phyloP scores from a whole-genome alignment of 163 green algal genomes.

The Smithsoniella earleae region DNA sequence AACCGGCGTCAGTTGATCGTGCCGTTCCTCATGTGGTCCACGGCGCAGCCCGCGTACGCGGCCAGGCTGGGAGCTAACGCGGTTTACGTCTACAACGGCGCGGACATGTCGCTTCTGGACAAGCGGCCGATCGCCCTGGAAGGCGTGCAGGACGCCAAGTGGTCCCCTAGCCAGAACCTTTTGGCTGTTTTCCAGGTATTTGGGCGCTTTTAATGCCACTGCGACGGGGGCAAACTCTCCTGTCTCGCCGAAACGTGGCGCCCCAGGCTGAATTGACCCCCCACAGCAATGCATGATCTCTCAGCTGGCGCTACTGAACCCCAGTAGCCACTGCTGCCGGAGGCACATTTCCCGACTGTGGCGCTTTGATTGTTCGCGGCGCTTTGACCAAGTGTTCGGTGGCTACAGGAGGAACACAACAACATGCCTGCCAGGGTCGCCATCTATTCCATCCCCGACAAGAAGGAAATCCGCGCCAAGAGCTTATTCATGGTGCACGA shows the following conservation, averaged over 20 bases:
- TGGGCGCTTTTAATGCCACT: background rate
- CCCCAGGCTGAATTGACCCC: too few species aligned
- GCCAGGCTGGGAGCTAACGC: constrained; percentile 57
- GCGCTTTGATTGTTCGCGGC: too few species aligned
- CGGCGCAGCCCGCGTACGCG: constrained; percentile 44
- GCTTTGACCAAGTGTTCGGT: too few species aligned
- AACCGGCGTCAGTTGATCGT: background rate
- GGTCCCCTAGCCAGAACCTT: constrained; percentile 75
- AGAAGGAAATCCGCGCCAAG: constrained; percentile 84
- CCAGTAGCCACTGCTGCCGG: too few species aligned
- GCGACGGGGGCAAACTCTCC: too few species aligned
- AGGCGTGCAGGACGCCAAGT: constrained; percentile 79
- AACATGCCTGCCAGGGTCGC: constrained; percentile 87
- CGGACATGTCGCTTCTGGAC: constrained; percentile 83
- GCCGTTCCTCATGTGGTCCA: constrained; percentile 21
- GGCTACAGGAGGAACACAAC: constrained; percentile 66
- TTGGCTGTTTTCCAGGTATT: constrained; percentile 52
- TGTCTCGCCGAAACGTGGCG: too few species aligned
- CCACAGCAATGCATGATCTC: too few species aligned
- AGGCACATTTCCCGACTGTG: too few species aligned
- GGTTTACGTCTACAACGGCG: constrained; percentile 73
- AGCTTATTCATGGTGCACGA: constrained; percentile 93
- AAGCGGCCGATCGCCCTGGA: constrained; percentile 90
- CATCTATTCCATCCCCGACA: constrained; percentile 67
- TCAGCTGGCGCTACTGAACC: too few species aligned